Conservation (phyloP, 768 basidiomycete genomes). For the Imleria badia region DNA sequence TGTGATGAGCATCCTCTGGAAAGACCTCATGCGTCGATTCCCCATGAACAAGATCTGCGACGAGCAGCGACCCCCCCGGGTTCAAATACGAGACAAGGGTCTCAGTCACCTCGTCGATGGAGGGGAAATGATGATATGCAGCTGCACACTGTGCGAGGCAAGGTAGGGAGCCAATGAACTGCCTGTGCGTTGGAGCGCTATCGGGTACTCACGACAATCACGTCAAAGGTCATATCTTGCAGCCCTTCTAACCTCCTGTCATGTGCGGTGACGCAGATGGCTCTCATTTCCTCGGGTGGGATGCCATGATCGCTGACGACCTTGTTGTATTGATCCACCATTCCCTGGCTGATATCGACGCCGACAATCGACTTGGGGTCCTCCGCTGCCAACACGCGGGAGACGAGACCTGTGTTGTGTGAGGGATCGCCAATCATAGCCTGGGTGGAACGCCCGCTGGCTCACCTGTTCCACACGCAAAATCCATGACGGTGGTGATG, state of each 20-base stretch:
- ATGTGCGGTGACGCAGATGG: constrained; percentile 45
- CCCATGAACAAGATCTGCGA: constrained; percentile 49
- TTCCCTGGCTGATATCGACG: constrained; percentile 71
- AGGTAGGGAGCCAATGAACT: no score
- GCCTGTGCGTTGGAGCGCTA: background rate
- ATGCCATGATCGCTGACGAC: constrained; percentile 61
- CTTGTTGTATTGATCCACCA: constrained; percentile 67
- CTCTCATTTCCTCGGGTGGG: constrained; percentile 62
- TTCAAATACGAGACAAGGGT: constrained; percentile 57
- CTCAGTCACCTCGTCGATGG: constrained; percentile 49
- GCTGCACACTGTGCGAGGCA: constrained; percentile 50
- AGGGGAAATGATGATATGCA: constrained; percentile 63
- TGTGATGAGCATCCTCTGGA: constrained; percentile 35
- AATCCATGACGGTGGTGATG: constrained; percentile 63
- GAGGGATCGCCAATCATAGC: background rate
- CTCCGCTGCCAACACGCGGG: constrained; percentile 57
- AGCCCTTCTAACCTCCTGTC: constrained; percentile 54
- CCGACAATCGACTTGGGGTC: constrained; percentile 65
- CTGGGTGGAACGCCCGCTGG: background rate
- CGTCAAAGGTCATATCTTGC: constrained; percentile 59
- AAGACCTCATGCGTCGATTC: constrained; percentile 28
- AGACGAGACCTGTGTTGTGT: constrained; percentile 51
- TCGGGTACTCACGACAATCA: constrained; percentile 56
- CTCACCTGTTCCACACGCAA: constrained; percentile 71
- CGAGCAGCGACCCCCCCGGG: constrained; percentile 58